A percentile compares a stretch with the other conserved stretches of the same genome.
phyloP scores from a whole-genome alignment of 352 stramenopile species.

The Lagenidium giganteum region DNA sequence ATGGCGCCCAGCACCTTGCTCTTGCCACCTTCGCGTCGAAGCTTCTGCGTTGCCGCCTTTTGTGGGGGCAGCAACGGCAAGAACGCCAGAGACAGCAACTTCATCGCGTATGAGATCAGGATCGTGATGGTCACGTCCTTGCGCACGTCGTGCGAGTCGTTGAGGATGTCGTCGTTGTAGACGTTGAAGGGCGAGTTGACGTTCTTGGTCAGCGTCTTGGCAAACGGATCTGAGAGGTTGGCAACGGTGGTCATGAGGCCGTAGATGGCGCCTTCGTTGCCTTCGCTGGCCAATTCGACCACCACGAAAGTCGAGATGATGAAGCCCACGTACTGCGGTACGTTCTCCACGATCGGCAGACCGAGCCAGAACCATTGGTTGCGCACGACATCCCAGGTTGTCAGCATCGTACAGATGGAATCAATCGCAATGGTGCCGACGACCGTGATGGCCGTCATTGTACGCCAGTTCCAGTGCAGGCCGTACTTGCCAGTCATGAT shows the following conservation, averaged over 20 bases:
- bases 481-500: slow-evolving; percentile 23
- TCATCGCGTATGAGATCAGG: slow-evolving; percentile 21
- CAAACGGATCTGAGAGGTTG: slow-evolving; percentile 24
- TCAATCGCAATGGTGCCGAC: slow-evolving; percentile 16
- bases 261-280: slow-evolving; percentile 31
- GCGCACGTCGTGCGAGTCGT: slow-evolving; percentile 20
- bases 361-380: slow-evolving; percentile 23
- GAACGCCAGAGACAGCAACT: slow-evolving; percentile 19
- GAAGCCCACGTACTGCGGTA: slow-evolving; percentile 21
- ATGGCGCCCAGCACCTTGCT: slow-evolving; percentile 12
- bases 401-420: slow-evolving; percentile 15
- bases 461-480: slow-evolving; percentile 23
- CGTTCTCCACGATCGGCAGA: slow-evolving; percentile 23
- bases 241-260: slow-evolving; percentile 28
- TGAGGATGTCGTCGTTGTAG: slow-evolving; percentile 19
- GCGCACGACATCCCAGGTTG: slow-evolving; percentile 21
- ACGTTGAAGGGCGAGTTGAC: slow-evolving; percentile 22
- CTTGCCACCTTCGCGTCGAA: slow-evolving; percentile 21
- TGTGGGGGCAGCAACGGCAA: slow-evolving; percentile 22
- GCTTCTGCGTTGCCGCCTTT: slow-evolving; percentile 21
- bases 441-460: slow-evolving; percentile 18
- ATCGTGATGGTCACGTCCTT: slow-evolving; percentile 23
- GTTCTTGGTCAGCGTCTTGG: slow-evolving; percentile 25
- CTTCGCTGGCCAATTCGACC: slow-evolving; percentile 25
- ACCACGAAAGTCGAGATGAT: slow-evolving; percentile 28